Evolutionary conservation across 495 filamentous ascomycete species (phyloP), one percentile per base, ranked within the genome.

Genomic region (Tuber microsphaerosporum): DNA sequence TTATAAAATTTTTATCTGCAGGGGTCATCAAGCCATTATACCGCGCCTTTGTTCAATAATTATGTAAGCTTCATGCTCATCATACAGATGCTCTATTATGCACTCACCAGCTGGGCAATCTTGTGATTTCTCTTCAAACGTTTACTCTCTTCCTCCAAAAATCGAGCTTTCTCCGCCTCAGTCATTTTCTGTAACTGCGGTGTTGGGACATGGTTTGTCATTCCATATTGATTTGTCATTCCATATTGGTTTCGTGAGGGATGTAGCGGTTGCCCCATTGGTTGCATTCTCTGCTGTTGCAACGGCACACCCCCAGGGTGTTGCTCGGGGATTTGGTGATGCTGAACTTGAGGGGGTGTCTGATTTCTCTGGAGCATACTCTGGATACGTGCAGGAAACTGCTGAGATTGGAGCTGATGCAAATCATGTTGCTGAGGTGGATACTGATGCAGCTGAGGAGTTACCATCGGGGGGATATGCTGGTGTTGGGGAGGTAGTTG

Each of bases 1-100:
- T 97, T 75, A 99, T 95, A 83, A 97, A 99, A 81, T 97, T 99
- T 87, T 99, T 99, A 84, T 99, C 95, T 82, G 97, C 93, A 3
- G 96, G 96, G 31, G 96, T 98, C 95, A 99, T 99, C 74, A 99
- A 83, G 41, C 95, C 96, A 82, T 99, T 98, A 80, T 96, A 94
- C 80, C 91, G 92, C 12, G 96, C 97, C 77, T 81, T 39, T 7
- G 12, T 17, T 43, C 20, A 51, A 39, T 73, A 70, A 81, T 22
- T 81, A 70, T 14, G 41, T 41, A 46, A 19, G 56, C 8, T 37
- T 43, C 68, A 31, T 48, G 20, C 26, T 65, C 56, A 34, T 16
- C 56, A 34, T 31, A 17, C 1, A 34, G 56, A 34, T 34, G 26
- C 26, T 17, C 56, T 19, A 19, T 34, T 19, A 65, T 14, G 6